A percentile compares a stretch with the other conserved stretches of the same genome.
These are phyloP conservation scores for Metschnikowia matae DNA, from an alignment of 805 yeast species.

Conservation along the genomic window DNA sequence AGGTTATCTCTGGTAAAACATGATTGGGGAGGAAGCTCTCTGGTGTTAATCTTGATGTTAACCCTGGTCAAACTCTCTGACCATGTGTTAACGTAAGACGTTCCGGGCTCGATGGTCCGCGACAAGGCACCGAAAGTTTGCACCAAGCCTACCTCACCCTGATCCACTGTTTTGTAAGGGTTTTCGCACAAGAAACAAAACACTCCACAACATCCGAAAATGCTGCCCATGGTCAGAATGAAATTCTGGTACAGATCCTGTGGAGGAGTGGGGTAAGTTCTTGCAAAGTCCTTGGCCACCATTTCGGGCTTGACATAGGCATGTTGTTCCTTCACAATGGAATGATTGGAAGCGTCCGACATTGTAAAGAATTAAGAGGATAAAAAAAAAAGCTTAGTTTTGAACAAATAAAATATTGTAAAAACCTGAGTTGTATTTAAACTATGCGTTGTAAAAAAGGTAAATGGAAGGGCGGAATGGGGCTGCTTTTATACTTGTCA, in stretches of 20 bases:
- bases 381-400: too few relatives aligned
- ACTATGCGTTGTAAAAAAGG: too few relatives aligned
- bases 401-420: too few relatives aligned
- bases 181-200: constrained; percentile 56
- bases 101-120: constrained; percentile 66
- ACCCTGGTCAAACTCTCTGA: constrained; percentile 51
- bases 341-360: constrained; percentile 2
- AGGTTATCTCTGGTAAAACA: constrained; percentile 74
- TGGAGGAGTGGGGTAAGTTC: constrained; percentile 36
- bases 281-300: constrained; percentile 41
- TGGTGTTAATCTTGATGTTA: constrained; percentile 53
- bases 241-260: constrained; percentile 40
- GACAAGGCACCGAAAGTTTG: constrained; percentile 64
- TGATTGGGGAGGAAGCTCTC: constrained; percentile 62
- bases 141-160: constrained; percentile 67
- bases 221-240: constrained; percentile 38
- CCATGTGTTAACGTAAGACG: constrained; percentile 60
- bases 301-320: constrained; percentile 33
- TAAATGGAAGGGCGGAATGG: too few relatives aligned
- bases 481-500: too few relatives aligned
- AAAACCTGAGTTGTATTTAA: too few relatives aligned
- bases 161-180: constrained; percentile 57
- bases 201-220: constrained; percentile 51
- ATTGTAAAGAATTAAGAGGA: neutral
- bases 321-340: constrained; percentile 10